A percentile compares a stretch with the other conserved stretches of the same genome.
These are phyloP conservation scores for Phaffia australis DNA, from an alignment of 768 basidiomycete genomes.

Conservation along the genomic window DNA sequence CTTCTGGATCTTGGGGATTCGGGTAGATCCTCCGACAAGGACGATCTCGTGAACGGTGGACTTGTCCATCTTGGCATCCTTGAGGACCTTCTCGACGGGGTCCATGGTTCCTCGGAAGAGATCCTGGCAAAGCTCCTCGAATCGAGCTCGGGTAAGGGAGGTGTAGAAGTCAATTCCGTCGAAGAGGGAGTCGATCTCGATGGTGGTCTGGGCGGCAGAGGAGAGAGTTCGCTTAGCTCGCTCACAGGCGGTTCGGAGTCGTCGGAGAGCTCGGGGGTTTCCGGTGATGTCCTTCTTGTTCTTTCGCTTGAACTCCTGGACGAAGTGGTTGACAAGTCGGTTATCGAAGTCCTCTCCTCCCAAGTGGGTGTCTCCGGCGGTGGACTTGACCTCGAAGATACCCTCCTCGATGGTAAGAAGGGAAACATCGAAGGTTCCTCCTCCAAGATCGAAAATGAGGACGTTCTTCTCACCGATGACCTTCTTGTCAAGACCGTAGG, in stretches of 20 bases:
- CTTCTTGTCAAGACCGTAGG: slow-evolving; percentile 26
- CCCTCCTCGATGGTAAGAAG: slow-evolving; percentile 93
- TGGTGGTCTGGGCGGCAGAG: slow-evolving; percentile 87
- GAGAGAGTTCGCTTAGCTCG: slow-evolving; percentile 46
- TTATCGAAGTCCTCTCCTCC: slow-evolving; percentile 99
- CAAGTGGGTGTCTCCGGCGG: slow-evolving; percentile 94
- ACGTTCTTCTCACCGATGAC: slow-evolving; percentile 26
- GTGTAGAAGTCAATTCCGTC: slow-evolving; percentile 99
- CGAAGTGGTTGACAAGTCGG: slow-evolving; percentile 92
- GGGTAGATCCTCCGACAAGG: slow-evolving; percentile 54
- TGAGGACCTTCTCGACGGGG: slow-evolving; percentile 86
- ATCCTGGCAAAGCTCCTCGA: slow-evolving; percentile 41
- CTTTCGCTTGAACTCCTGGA: slow-evolving; percentile 96
- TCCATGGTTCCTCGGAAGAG: slow-evolving; percentile 41
- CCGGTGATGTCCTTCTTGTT: slow-evolving; percentile 48
- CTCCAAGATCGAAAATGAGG: slow-evolving; percentile 28
- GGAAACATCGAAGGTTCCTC: slow-evolving; percentile 36
- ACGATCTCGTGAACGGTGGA: slow-evolving; percentile 69
- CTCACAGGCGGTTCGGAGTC: slow-evolving; percentile 23
- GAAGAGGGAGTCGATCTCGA: slow-evolving; percentile 95
- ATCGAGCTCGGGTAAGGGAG: slow-evolving; percentile 92
- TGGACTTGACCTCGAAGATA: slow-evolving; percentile 53
- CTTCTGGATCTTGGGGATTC: slow-evolving; percentile 75
- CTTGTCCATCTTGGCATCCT: slow-evolving; percentile 98
- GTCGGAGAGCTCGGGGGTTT: slow-evolving; percentile 24